Conservation (phyloP, 768 basidiomycete genomes). For the Lactarius sp. region DNA sequence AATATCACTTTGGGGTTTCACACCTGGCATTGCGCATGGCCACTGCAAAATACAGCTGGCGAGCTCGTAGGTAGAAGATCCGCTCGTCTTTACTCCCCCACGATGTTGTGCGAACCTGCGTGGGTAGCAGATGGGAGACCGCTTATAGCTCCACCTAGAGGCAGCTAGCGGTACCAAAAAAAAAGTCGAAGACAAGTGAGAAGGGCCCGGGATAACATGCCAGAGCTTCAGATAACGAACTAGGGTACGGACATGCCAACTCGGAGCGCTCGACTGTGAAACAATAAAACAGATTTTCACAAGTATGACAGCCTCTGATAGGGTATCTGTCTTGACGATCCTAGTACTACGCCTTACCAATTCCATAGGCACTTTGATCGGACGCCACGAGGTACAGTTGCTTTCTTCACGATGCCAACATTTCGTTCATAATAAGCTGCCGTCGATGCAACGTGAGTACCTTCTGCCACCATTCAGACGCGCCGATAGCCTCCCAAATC, state of each 20-base stretch:
- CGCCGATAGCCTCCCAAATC: background rate
- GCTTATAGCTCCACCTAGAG: background rate
- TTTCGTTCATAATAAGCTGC: background rate
- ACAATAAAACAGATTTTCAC: background rate
- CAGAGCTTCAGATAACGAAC: background rate
- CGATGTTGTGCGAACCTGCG: background rate
- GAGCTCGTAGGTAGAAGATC: background rate
- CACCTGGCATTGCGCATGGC: background rate
- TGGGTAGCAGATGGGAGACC: too few relatives aligned
- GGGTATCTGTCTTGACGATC: background rate
- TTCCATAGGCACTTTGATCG: background rate
- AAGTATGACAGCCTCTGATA: background rate
- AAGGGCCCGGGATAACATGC: too few relatives aligned
- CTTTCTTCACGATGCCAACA: background rate
- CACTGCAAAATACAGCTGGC: background rate
- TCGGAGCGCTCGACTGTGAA: background rate
- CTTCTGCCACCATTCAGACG: background rate
- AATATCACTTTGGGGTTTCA: constrained; percentile 4
- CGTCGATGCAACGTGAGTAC: background rate
- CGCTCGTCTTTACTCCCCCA: background rate
- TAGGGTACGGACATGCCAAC: background rate
- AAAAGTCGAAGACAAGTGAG: background rate
- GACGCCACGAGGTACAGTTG: constrained; percentile 10
- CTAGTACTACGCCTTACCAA: background rate
- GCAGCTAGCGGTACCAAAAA: background rate